Evolutionary conservation across 108 stramenopile genomes (phyloP), one percentile per base, ranked within the genome.

Genomic region (Skeletonema grethae): DNA sequence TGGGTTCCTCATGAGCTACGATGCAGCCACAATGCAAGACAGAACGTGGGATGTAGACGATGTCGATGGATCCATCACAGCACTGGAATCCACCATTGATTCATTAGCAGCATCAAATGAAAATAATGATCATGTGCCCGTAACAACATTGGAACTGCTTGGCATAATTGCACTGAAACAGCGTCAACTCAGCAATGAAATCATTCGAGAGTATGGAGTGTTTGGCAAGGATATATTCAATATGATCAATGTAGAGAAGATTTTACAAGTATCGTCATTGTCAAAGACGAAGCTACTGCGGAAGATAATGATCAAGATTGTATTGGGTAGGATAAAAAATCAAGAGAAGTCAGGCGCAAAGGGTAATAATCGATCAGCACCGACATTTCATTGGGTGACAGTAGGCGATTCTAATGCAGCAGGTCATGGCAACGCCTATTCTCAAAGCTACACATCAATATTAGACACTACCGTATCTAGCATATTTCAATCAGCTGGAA

Each of bases 271-370:
- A 22, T 69, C 67, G n/a, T 7, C 57, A 30, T 5, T 60, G 55
- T 75, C 73, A 11, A 35, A 29, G 34, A 69, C 38, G 53, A 58
- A 67, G 38, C 62, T 75, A 67, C 34, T 75, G 15, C 16, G 73
- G 60, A 59, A 39, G 36, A 56, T 75, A 69, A 75, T 75, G 66
- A 69, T 75, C 39, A 75, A 75, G 66, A 68, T 75, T 48, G 29
- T 75, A 34, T 35, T 36, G 43, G 66, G 7, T n/a, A 57, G 73
- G 24, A 60, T 67, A n/a, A n/a, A 28, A 35, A 16, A 18, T 5
- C 55, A n/a, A 25, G 61, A 13, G n/a, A 56, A 55, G 16, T 8
- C 13, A 13, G 31, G 63, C 38, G 29, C 31, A 11, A 0, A 10
- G 20, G 24, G 4, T 4, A 53, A 32, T 16, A 24, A 62, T 59